Base-by-base conservation (phyloP, 2,329 filamentous ascomycete genomes). In the Phyllosticta paracitricarpa region DNA sequence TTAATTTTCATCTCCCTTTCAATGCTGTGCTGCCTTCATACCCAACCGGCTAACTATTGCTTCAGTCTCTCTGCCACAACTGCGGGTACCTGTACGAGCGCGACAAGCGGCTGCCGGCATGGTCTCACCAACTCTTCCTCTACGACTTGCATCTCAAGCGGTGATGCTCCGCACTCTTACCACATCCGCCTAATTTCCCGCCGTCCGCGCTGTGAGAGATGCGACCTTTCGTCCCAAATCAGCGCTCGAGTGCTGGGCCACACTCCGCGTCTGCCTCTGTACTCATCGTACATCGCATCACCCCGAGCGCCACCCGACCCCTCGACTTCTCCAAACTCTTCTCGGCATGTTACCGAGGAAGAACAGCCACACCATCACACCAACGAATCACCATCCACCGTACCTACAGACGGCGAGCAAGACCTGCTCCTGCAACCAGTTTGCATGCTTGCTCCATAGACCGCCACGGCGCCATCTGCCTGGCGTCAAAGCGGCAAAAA, bases 51-150 rank as follows among this genome's bases (percentile, higher is more conserved):
- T 65, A 30, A 65, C 56, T 48, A 62, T 54, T 59, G 66, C 24
- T 57, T 61, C 66, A 92, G 89, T 88, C 89, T 30, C 84, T 97
- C 3, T 97, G 93, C 78, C 89, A 92, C 75, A 97, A 96, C 72
- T 97, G 93, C 72, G 93, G 91, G 61, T 87, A 92, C 67, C 77
- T 93, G 22, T 97, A 89, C 72, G 93, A 97, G 75, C 87, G 91
- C 60, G 89, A 95, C 74, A 88, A 89, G 75, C 86, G 87, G 65
- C 81, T 96, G 0, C 92, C 93, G 8, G 84, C 85, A 28, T 91
- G 87, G 86, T 85, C 85, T 2, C 85, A 85, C 70, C 83, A 86
- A 63, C 78, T 93, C 55, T 90, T 91, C 70, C 69, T 68, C 48
- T 66, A 71, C 61, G 78, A 80, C 51, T n/a, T 48, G 12, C 56